Conservation (phyloP, 768 basidiomycete species). For the Rhizopogon salebrosus region DNA sequence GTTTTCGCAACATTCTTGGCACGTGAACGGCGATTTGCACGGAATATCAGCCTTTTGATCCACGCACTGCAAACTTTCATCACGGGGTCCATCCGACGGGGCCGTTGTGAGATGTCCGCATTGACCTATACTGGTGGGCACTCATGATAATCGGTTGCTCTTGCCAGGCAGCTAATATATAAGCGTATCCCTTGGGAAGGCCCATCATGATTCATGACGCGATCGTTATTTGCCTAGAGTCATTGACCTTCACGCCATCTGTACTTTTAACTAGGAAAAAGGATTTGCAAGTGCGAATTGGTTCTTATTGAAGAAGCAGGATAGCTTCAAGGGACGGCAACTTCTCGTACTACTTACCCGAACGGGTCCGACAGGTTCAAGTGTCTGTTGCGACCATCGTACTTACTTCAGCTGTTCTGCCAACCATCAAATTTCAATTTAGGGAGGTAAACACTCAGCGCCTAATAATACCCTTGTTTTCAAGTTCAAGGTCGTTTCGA, state of each 20-base stretch:
- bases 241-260: too few species aligned
- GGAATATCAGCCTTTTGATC: neutral
- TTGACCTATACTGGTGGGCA: neutral
- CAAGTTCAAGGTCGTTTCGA: too few species aligned
- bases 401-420: neutral
- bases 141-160: neutral
- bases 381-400: neutral
- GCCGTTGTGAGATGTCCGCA: neutral
- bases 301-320: too few species aligned
- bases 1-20: neutral
- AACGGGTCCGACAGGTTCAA: neutral
- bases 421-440: neutral
- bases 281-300: too few species aligned
- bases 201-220: too few species aligned
- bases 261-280: too few species aligned
- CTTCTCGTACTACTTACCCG: neutral
- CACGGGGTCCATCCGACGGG: neutral
- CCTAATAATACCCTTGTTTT: too few species aligned
- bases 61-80: neutral
- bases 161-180: too few species aligned
- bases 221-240: too few species aligned
- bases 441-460: neutral
- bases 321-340: neutral
- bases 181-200: too few species aligned
- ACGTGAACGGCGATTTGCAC: conserved; percentile 3